Evolutionary conservation across 2,329 filamentous ascomycete genomes (phyloP).

Genomic region (Incumbomyces delicatus): DNA sequence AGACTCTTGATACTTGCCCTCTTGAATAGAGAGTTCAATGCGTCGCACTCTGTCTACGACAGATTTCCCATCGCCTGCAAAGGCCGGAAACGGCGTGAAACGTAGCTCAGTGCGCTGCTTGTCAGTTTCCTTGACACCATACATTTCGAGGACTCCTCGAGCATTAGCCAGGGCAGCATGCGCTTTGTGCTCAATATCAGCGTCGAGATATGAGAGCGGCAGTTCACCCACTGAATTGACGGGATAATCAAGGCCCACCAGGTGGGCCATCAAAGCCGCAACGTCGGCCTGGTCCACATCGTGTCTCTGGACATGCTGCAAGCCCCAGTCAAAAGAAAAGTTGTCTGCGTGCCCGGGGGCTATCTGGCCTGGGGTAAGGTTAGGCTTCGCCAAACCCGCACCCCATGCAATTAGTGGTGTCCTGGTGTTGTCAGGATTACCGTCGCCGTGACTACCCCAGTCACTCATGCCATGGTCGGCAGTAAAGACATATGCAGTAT

Average conservation of each 20-base stretch:
- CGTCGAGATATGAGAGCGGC: slow-evolving; percentile 71
- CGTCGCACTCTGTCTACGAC: slow-evolving; percentile 57
- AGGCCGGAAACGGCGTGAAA: slow-evolving; percentile 64
- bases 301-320: slow-evolving; percentile 71
- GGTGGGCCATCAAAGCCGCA: slow-evolving; percentile 88
- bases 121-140: slow-evolving; percentile 79
- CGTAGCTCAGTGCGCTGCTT: slow-evolving; percentile 67
- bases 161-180: slow-evolving; percentile 77
- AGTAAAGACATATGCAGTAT: slow-evolving; percentile 93
- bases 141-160: slow-evolving; percentile 85
- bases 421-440: slow-evolving; percentile 91
- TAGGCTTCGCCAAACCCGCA: slow-evolving; percentile 72
- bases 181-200: slow-evolving; percentile 65
- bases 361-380: slow-evolving; percentile 42
- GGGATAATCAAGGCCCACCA: slow-evolving; percentile 78
- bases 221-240: slow-evolving; percentile 94
- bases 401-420: slow-evolving; percentile 92
- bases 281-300: slow-evolving; percentile 93
- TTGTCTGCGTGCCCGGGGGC: slow-evolving; percentile 78
- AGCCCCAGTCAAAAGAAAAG: slow-evolving; percentile 78
- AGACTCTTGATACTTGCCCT: slow-evolving; percentile 60
- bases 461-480: slow-evolving; percentile 99
- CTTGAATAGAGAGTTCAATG: slow-evolving; percentile 59
- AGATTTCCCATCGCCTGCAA: slow-evolving; percentile 54
- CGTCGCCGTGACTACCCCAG: slow-evolving; percentile 97